These are phyloP conservation scores for Neopestalotiopsis sp. DNA, from an alignment of 2,329 filamentous ascomycete species.

Conservation along the genomic window DNA sequence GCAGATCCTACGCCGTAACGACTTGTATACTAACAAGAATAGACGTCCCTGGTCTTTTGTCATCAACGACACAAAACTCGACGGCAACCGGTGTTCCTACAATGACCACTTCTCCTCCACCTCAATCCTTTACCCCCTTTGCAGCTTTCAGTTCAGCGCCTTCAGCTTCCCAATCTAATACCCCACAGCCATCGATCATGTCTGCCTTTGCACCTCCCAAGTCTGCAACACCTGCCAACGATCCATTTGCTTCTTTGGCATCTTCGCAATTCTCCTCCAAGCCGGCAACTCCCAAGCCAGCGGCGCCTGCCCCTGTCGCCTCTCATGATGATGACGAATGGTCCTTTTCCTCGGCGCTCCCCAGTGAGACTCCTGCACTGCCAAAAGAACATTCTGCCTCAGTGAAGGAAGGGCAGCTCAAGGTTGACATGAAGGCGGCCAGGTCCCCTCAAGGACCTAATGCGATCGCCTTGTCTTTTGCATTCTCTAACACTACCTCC, in stretches of 20 bases:
- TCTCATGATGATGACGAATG: constrained; percentile 84
- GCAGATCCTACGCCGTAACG: not conserved
- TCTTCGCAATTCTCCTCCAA: constrained; percentile 46
- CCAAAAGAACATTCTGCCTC: constrained; percentile 68
- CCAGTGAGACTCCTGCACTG: constrained; percentile 58
- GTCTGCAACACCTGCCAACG: constrained; percentile 38
- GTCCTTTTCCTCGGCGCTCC: constrained; percentile 89
- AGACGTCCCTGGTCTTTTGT: constrained; percentile 68
- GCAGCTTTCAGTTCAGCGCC: constrained; percentile 60
- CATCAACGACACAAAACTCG: constrained; percentile 66
- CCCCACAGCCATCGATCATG: constrained; percentile 53
- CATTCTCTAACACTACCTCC: constrained; percentile 82
- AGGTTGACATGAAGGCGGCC: constrained; percentile 75
- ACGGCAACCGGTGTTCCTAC: constrained; percentile 54
- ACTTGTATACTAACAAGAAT: constrained; percentile 51
- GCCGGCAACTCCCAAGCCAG: constrained; percentile 40
- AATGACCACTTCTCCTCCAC: constrained; percentile 41
- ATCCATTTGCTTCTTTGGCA: constrained; percentile 60
- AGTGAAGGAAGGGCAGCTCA: constrained; percentile 73
- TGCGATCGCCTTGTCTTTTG: constrained; percentile 72
- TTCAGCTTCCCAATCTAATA: constrained; percentile 54
- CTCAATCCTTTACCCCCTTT: constrained; percentile 59
- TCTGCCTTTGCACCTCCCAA: constrained; percentile 52
- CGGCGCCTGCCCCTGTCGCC: constrained; percentile 32
- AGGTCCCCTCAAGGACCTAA: constrained; percentile 59